phyloP scores from a whole-genome alignment of 768 basidiomycete species.

The Lactarius tabidus region DNA sequence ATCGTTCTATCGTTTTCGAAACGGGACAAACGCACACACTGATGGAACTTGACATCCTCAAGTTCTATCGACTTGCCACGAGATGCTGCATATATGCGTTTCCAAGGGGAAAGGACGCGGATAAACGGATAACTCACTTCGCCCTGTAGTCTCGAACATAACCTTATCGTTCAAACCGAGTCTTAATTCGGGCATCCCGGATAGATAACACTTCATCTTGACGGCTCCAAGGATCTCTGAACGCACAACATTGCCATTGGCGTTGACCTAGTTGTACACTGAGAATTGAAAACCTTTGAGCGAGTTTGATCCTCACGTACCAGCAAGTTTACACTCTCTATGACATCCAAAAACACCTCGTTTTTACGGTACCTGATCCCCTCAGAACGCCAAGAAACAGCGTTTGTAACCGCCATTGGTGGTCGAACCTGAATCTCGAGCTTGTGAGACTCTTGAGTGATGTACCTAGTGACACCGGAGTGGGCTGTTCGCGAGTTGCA shows the following conservation, averaged over 20 bases:
- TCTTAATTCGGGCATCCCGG: slow-evolving; percentile 98
- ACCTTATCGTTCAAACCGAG: slow-evolving; percentile 98
- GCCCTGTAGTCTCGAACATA: slow-evolving; percentile 97
- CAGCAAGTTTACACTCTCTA: slow-evolving; percentile 95
- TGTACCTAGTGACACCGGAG: slow-evolving; percentile 57
- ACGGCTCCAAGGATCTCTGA: slow-evolving; percentile 97
- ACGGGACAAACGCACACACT: slow-evolving; percentile 93
- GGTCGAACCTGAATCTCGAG: slow-evolving; percentile 82
- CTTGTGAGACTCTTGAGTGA: slow-evolving; percentile 98
- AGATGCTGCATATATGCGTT: slow-evolving; percentile 44
- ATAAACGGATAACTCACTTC: slow-evolving; percentile 55
- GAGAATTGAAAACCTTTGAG: neutral
- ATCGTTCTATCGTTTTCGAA: slow-evolving; percentile 99
- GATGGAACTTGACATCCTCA: slow-evolving; percentile 99
- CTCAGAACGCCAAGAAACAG: slow-evolving; percentile 97
- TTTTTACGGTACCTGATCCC: slow-evolving; percentile 98
- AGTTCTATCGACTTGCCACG: slow-evolving; percentile 98
- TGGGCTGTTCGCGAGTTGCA: neutral
- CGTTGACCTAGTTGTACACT: slow-evolving; percentile 67
- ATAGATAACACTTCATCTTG: slow-evolving; percentile 99
- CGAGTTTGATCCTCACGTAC: slow-evolving; percentile 41
- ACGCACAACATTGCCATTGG: slow-evolving; percentile 93
- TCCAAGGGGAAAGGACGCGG: neutral
- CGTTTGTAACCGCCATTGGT: slow-evolving; percentile 96
- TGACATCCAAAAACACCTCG: slow-evolving; percentile 97